Base-by-base conservation (phyloP, 768 basidiomycete genomes). In the Floccularia luteovirens region DNA sequence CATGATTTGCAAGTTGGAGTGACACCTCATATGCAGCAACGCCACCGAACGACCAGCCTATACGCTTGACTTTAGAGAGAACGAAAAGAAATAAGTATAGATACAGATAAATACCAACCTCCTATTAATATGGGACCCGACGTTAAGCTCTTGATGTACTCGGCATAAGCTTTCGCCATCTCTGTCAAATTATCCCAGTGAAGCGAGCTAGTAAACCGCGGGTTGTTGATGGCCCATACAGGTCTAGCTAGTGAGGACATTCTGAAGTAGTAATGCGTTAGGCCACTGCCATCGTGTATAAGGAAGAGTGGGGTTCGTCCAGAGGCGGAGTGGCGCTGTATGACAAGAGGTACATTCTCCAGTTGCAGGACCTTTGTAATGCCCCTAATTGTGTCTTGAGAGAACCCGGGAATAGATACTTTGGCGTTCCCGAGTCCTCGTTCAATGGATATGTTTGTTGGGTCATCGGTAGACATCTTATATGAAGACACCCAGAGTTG, bases 41-140 rank as follows among this genome's bases (percentile, higher is more conserved):
- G 1, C 83, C 84, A 10, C 84, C 84, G 46, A 88, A 82, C 2
- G 84, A 88, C 83, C 83, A 88, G 0, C 84, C 84, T 86, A 39
- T 30, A 3, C 24, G 23, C 42, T 4, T 43, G 30, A 21, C 3
- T 16, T 44, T 22, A 28, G 34, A 7, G 16, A 42, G n/a, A n/a
- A n/a, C n/a, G n/a, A n/a, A n/a, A n/a, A n/a, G n/a, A n/a, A n/a
- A n/a, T n/a, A n/a, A n/a, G n/a, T n/a, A n/a, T n/a, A n/a, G n/a
- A 34, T 20, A 1, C 8, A 30, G 7, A 5, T 13, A 7, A 22
- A 10, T 35, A 13, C 66, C 39, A 44, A 79, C 83, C 83, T 54
- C 82, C 82, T 2, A 85, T 50, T 0, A 82, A 54, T 11, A 82
- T 47, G 3, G 65, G 61, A 3, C 62, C 69, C 4, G 53, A 38